phyloP scores from a whole-genome alignment of 139 green algal species.

The Haematococcus lacustris region DNA sequence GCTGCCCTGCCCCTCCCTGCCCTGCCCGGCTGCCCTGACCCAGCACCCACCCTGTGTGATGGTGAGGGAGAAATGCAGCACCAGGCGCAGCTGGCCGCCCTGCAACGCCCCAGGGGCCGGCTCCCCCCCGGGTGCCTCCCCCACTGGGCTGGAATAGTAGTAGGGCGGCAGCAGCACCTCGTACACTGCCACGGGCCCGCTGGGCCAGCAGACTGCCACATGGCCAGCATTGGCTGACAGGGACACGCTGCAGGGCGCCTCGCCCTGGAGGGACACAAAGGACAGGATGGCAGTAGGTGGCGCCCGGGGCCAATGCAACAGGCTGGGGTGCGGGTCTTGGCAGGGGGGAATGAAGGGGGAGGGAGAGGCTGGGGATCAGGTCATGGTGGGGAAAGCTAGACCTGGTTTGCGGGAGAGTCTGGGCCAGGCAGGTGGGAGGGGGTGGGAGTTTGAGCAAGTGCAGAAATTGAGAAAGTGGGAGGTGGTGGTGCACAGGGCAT shows the following conservation, averaged over 20 bases:
- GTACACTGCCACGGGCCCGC: constrained; percentile 21
- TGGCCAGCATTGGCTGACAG: constrained; percentile 22
- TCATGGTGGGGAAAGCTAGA: not conserved
- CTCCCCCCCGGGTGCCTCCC: not conserved
- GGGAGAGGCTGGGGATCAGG: not conserved
- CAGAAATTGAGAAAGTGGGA: too few relatives aligned
- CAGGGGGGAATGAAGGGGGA: not conserved
- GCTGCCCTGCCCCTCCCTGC: not conserved
- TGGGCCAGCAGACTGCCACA: constrained; percentile 21
- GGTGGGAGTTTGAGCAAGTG: too few relatives aligned
- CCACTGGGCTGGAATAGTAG: not conserved
- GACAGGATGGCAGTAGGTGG: too few relatives aligned
- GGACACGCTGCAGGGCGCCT: constrained; percentile 3
- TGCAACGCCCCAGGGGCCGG: constrained; percentile 1
- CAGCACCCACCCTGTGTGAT: not conserved
- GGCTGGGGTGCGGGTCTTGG: not conserved
- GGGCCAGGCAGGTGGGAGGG: not conserved
- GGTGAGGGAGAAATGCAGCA: constrained; percentile 4
- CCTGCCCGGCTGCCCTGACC: not conserved
- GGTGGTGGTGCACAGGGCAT: too few relatives aligned
- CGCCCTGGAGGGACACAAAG: not conserved
- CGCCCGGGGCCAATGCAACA: too few relatives aligned
- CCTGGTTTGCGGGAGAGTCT: not conserved
- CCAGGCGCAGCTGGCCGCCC: constrained; percentile 8
- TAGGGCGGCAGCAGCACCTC: constrained; percentile 13